A percentile compares a stretch with the other conserved stretches of the same genome.
Conservation (phyloP, 1,139 yeast genomes). For the Hansenula sp. region DNA sequence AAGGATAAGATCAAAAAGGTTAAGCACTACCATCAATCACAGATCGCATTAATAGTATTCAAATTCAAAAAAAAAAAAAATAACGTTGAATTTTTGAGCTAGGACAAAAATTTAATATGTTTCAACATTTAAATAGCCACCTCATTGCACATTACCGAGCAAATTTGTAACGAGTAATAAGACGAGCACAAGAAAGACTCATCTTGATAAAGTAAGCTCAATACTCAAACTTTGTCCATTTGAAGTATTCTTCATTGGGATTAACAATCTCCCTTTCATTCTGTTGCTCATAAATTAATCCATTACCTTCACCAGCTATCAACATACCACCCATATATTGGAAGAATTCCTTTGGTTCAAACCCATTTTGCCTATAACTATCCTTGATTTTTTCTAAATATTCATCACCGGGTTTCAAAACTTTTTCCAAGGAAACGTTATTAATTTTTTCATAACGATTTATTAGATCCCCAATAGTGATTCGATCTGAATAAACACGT, state of each 20-base stretch:
- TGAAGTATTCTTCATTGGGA: slow-evolving; percentile 50
- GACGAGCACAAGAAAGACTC: too few species aligned
- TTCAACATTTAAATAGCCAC: too few species aligned
- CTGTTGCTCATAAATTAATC: slow-evolving; percentile 28
- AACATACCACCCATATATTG: slow-evolving; percentile 32
- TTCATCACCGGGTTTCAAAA: slow-evolving; percentile 30
- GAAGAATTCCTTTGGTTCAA: slow-evolving; percentile 29
- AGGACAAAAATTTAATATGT: too few species aligned
- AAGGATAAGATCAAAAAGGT: too few species aligned
- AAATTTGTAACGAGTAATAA: too few species aligned
- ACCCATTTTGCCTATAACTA: slow-evolving; percentile 23
- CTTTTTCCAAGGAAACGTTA: slow-evolving; percentile 31
- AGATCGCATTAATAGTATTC: too few species aligned
- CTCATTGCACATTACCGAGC: too few species aligned
- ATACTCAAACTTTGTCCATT: slow-evolving; percentile 42
- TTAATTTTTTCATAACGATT: slow-evolving; percentile 39
- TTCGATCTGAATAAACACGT: slow-evolving; percentile 38
- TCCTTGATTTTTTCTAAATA: slow-evolving; percentile 30
- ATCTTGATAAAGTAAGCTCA: too few species aligned
- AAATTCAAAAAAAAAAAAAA: too few species aligned
- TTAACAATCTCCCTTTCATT: slow-evolving; percentile 50
- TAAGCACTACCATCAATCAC: too few species aligned
- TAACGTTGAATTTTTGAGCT: too few species aligned
- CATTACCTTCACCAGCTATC: slow-evolving; percentile 38
- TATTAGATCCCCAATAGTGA: slow-evolving; percentile 37